These are phyloP conservation scores for Acacia crassicarpa DNA, from an alignment of 306 rosid genomes.

Conservation along the genomic window DNA sequence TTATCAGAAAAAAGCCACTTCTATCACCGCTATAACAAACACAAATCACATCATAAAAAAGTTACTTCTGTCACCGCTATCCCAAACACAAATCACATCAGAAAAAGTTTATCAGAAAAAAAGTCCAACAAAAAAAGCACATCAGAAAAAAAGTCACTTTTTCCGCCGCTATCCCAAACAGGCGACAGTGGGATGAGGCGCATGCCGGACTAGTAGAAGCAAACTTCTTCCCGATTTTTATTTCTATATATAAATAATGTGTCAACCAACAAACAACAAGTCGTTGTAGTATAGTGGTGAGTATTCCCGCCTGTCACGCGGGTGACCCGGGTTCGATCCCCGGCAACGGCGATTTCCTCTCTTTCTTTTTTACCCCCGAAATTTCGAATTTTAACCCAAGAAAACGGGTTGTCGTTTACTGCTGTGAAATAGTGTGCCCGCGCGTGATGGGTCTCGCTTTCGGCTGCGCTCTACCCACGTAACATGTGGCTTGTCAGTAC, in stretches of 20 bases:
- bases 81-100: too few species aligned
- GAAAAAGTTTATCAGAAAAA: too few species aligned
- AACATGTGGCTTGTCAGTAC: background rate
- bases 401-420: background rate
- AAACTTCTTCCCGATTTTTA: too few species aligned
- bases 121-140: too few species aligned
- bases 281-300: background rate
- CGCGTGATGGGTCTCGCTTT: background rate
- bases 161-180: too few species aligned
- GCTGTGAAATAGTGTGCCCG: background rate
- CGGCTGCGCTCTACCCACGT: background rate
- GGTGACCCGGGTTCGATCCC: slow-evolving; percentile 21
- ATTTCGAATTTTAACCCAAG: background rate
- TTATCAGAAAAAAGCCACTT: too few species aligned
- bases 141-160: too few species aligned
- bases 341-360: background rate
- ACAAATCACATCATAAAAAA: too few species aligned
- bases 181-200: too few species aligned
- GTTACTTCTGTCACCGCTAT: too few species aligned
- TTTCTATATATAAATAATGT: too few species aligned
- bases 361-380: background rate
- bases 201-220: fast-evolving
- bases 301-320: background rate
- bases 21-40: too few species aligned
- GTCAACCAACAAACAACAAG: fast-evolving